Conservation (phyloP, 495 filamentous ascomycete species). For the Podospora appendiculata region DNA sequence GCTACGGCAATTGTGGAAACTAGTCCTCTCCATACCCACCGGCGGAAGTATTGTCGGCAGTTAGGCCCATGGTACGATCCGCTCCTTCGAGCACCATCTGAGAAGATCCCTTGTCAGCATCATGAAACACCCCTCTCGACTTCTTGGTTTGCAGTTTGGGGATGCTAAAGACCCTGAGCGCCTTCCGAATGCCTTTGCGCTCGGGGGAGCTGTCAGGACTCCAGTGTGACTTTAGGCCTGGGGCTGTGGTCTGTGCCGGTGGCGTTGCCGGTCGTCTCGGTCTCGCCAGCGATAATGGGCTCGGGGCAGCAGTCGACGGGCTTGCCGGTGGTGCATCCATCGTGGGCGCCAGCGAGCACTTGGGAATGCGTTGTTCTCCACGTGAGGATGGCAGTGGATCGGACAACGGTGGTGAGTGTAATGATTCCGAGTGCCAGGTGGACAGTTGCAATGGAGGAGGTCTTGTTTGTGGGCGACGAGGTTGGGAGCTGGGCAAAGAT, state of each 20-base stretch:
- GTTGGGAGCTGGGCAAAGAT: not conserved
- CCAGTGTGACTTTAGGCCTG: not conserved
- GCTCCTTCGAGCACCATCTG: not conserved
- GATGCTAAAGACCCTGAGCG: not conserved
- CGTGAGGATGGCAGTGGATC: not conserved
- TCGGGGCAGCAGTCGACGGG: not conserved
- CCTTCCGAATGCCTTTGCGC: not conserved
- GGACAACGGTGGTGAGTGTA: not conserved
- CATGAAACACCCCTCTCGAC: not conserved
- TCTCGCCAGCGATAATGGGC: not conserved
- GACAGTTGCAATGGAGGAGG: not conserved
- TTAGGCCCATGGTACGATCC: no score
- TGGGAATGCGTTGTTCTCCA: not conserved
- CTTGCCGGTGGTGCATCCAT: not conserved
- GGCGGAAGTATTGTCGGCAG: no score
- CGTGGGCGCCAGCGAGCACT: not conserved
- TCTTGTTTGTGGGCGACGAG: not conserved
- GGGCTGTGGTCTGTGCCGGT: not conserved
- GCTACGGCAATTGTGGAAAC: no score
- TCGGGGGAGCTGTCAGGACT: not conserved
- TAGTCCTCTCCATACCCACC: no score
- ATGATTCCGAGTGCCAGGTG: not conserved
- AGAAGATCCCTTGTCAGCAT: not conserved
- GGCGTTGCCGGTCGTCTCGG: not conserved
- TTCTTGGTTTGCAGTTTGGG: not conserved